Evolutionary conservation across 1,139 yeast species (phyloP).

Genomic region (Blastobotrys indianensis): DNA sequence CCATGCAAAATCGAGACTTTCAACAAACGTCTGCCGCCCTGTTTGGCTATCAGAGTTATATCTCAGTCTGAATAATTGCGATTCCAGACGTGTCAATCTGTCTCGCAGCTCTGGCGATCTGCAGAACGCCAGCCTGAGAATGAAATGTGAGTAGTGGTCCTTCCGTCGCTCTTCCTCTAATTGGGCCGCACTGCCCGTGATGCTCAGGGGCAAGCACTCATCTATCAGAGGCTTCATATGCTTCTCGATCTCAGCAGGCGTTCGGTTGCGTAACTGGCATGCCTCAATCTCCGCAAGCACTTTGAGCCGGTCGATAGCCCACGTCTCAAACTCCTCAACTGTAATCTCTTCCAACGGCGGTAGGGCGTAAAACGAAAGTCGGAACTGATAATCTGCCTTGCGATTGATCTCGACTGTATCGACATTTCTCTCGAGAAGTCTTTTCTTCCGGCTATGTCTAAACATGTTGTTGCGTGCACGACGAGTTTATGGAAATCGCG

Average conservation of each 20-base stretch:
- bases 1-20: constrained; percentile 53
- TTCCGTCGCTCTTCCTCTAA: constrained; percentile 56
- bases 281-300: constrained; percentile 82
- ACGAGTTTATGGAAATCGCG: no score
- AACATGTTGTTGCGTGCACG: constrained; percentile 48
- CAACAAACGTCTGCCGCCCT: constrained; percentile 71
- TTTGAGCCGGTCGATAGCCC: constrained; percentile 91
- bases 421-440: constrained; percentile 68
- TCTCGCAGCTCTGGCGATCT: constrained; percentile 75
- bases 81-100: constrained; percentile 72
- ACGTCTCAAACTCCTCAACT: constrained; percentile 81
- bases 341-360: constrained; percentile 87
- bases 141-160: constrained; percentile 89
- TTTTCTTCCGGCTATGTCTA: constrained; percentile 58
- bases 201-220: constrained; percentile 58
- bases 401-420: constrained; percentile 38
- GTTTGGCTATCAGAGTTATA: constrained; percentile 55
- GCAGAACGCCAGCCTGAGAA: constrained; percentile 82
- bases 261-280: constrained; percentile 58
- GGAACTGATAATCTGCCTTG: constrained; percentile 38
- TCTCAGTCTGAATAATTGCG: constrained; percentile 66
- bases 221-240: constrained; percentile 60
- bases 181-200: constrained; percentile 16
- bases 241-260: constrained; percentile 57
- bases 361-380: constrained; percentile 61